Evolutionary conservation across 768 basidiomycete species (phyloP), one percentile per base, ranked within the genome.

Genomic region (Russula brevipes): DNA sequence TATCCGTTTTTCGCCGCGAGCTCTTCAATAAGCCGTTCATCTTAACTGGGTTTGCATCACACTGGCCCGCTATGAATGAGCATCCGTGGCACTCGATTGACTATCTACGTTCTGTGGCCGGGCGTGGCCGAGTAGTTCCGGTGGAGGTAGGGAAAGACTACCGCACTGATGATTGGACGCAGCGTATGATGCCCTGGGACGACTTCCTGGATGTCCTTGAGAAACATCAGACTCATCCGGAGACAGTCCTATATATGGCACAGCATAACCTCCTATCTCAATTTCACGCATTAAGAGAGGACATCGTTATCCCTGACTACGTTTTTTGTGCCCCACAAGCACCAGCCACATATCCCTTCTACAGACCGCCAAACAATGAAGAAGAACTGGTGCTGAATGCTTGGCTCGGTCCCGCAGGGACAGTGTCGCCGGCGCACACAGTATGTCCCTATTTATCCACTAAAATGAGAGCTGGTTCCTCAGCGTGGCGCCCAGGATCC

Each of bases 121-220:
- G 97, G 14, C 83, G 82, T 47, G 94, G 89, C 2, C 81, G 97
- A 24, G 75, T 91, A 5, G 88, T 98, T 1, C 97, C 96, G 5
- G 86, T 98, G 7, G 96, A 98, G 74, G 75, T 97, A 17, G 96
- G 96, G 14, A 73, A 74, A 39, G 89, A 94, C 71, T 98, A 98
- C 73, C 85, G 91, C 35, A 76, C 79, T 11, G 82, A 83, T 24
- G 82, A 83, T 51, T 99, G 97, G 97, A 81, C 81, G 1, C 96
- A 96, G 72, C 75, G 75, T 66, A 77, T 98, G 58, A 83, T 97
- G 73, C 69, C 72, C 24, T 97, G 93, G 85, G 85, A 89, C 41
- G 79, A 77, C 1, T 94, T 98, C 72, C 77, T 98, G 7, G 68
- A 77, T 61, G 73, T 76, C 63, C 68, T 86, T 39, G 67, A 59